Evolutionary conservation across 352 stramenopile species (phyloP).

Genomic region (Phytophthora citrophthora): DNA sequence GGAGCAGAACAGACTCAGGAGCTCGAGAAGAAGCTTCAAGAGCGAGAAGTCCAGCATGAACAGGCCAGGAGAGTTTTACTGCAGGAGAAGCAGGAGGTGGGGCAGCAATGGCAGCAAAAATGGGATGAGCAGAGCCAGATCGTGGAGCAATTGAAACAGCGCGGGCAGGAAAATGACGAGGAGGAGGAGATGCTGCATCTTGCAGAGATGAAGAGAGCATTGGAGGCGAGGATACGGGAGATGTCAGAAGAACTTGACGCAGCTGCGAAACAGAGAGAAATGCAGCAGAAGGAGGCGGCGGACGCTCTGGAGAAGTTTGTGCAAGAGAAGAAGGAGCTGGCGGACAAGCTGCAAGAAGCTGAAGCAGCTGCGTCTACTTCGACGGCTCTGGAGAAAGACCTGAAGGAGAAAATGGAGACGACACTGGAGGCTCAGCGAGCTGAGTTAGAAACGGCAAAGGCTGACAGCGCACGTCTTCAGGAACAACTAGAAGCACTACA

Average conservation of each 20-base stretch:
- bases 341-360: constrained; percentile 16
- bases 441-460: constrained; percentile 13
- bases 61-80: constrained; percentile 6
- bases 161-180: constrained; percentile 27
- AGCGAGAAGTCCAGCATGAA: constrained; percentile 31
- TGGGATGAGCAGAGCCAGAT: constrained; percentile 23
- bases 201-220: constrained; percentile 23
- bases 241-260: constrained; percentile 29
- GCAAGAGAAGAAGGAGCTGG: constrained; percentile 26
- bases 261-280: constrained; percentile 14
- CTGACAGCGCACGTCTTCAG: constrained; percentile 16
- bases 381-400: constrained; percentile 4
- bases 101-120: constrained; percentile 18
- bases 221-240: constrained; percentile 30
- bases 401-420: constrained; percentile 15
- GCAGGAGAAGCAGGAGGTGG: constrained; percentile 25
- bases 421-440: constrained; percentile 3
- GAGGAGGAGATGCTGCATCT: constrained; percentile 35
- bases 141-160: constrained; percentile 13
- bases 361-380: constrained; percentile 6
- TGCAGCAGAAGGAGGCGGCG: constrained; percentile 14
- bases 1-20: constrained; percentile 38
- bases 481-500: constrained; percentile 20
- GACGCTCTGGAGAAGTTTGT: constrained; percentile 15
- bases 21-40: constrained; percentile 35